Percentiles rank a stretch among this genome's conserved stretches.
Conservation (phyloP, 108 stramenopile species). For the Stephanodiscus minutulus region DNA sequence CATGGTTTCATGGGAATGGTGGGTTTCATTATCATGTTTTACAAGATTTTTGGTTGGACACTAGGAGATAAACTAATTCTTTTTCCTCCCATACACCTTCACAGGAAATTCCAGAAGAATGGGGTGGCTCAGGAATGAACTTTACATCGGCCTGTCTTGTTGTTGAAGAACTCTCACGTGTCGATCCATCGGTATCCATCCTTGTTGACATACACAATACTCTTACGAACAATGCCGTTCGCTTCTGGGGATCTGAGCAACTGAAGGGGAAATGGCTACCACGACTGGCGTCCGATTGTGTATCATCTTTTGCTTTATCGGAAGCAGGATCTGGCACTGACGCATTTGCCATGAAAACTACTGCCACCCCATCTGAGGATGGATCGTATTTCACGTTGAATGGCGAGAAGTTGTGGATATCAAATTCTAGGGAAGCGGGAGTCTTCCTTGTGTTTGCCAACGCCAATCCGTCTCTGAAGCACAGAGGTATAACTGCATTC, state of each 20-base stretch:
- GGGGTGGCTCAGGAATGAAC: conserved; percentile 81
- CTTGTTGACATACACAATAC: conserved; percentile 97
- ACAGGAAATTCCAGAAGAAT: conserved; percentile 76
- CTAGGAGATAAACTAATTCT: background rate
- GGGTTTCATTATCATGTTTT: background rate
- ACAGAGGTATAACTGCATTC: conserved; percentile 96
- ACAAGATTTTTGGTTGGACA: background rate
- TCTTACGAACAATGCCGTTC: conserved; percentile 91
- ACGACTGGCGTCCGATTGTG: conserved; percentile 76
- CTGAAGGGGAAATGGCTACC: conserved; percentile 87
- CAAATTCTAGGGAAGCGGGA: conserved; percentile 88
- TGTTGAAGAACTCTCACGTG: conserved; percentile 91
- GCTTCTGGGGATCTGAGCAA: conserved; percentile 86
- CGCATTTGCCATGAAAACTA: conserved; percentile 94
- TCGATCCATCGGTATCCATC: conserved; percentile 92
- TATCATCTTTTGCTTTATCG: conserved; percentile 90
- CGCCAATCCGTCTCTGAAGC: conserved; percentile 75
- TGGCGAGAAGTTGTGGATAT: conserved; percentile 95
- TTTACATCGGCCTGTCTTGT: conserved; percentile 91
- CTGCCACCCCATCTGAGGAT: conserved; percentile 64
- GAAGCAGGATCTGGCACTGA: conserved; percentile 91
- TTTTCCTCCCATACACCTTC: conserved; percentile 9
- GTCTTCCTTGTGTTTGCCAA: conserved; percentile 94
- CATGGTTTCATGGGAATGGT: conserved; percentile 93
- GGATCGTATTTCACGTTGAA: conserved; percentile 84